phyloP scores from a whole-genome alignment of 805 yeast species.

The baker's yeast (Saccharomyces cerevisiae) region DNA sequence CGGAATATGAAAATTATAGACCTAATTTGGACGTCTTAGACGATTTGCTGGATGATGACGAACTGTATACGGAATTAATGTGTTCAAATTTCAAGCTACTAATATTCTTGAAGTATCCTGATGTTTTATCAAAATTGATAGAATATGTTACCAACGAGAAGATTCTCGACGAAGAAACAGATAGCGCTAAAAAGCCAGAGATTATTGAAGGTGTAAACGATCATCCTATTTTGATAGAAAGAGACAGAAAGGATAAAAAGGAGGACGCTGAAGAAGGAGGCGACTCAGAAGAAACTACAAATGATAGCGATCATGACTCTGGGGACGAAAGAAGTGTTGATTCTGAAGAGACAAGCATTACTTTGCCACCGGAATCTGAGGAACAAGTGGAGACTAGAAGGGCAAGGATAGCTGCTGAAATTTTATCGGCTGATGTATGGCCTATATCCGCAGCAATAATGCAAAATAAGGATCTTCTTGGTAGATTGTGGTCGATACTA shows the following conservation, averaged over 20 bases:
- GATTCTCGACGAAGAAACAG: slow-evolving; percentile 21
- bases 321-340: slow-evolving; percentile 7
- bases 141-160: slow-evolving; percentile 48
- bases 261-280: slow-evolving; percentile 5
- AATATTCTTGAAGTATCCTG: slow-evolving; percentile 75
- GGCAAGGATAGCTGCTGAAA: slow-evolving; percentile 76
- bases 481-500: slow-evolving; percentile 68
- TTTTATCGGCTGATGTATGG: slow-evolving; percentile 87
- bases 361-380: slow-evolving; percentile 32
- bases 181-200: slow-evolving; percentile 9
- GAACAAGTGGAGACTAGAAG: slow-evolving; percentile 34
- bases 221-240: slow-evolving; percentile 6
- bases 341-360: slow-evolving; percentile 30
- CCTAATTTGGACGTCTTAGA: slow-evolving; percentile 38
- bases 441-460: slow-evolving; percentile 82
- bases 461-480: slow-evolving; percentile 58
- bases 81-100: slow-evolving; percentile 66
- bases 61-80: slow-evolving; percentile 60
- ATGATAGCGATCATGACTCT: slow-evolving; percentile 6
- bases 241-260: not conserved
- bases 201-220: slow-evolving; percentile 11
- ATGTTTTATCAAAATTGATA: slow-evolving; percentile 58
- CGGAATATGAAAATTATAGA: slow-evolving; percentile 30
- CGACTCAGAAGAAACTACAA: slow-evolving; percentile 6
- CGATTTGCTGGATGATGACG: slow-evolving; percentile 65